phyloP scores from a whole-genome alignment of 1,284 basidiomycete species.

The Pholiota adiposa region DNA sequence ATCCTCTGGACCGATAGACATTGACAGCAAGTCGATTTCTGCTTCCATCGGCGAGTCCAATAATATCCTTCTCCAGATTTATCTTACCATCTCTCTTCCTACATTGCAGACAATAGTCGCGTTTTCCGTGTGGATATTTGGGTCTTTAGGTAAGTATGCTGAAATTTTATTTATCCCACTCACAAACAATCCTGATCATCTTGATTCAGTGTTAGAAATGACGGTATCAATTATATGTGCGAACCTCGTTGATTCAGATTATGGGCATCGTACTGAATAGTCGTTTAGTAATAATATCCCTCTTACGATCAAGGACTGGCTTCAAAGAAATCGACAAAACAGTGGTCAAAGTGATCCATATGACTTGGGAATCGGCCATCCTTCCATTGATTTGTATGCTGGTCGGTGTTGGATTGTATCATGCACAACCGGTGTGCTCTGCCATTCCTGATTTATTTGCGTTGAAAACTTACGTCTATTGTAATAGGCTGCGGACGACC shows the following conservation, averaged over 20 bases:
- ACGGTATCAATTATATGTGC: slow-evolving; percentile 45
- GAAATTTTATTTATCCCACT: too few species aligned
- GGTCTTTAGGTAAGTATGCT: slow-evolving; percentile 37
- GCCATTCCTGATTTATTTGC: background rate
- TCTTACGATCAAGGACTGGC: slow-evolving; percentile 50
- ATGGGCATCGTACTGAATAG: background rate
- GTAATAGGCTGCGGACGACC: slow-evolving; percentile 34
- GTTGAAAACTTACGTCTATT: background rate
- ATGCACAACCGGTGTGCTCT: slow-evolving; percentile 39
- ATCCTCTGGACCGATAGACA: slow-evolving; percentile 28
- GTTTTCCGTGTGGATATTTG: slow-evolving; percentile 48
- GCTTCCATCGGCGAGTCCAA: slow-evolving; percentile 32
- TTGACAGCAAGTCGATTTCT: slow-evolving; percentile 36
- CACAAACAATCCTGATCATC: too few species aligned
- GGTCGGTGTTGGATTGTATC: slow-evolving; percentile 44
- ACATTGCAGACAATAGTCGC: slow-evolving; percentile 39
- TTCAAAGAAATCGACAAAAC: slow-evolving; percentile 44
- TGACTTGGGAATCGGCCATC: slow-evolving; percentile 53
- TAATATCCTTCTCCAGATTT: too few species aligned
- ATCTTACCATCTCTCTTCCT: background rate
- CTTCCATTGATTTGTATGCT: slow-evolving; percentile 50
- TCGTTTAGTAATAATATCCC: slow-evolving; percentile 41
- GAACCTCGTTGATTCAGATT: slow-evolving; percentile 10
- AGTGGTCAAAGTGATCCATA: slow-evolving; percentile 44
- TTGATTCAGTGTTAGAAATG: slow-evolving; percentile 40